Evolutionary conservation across 257 asterid species (phyloP).

Genomic region (Solanum lignicaule): DNA sequence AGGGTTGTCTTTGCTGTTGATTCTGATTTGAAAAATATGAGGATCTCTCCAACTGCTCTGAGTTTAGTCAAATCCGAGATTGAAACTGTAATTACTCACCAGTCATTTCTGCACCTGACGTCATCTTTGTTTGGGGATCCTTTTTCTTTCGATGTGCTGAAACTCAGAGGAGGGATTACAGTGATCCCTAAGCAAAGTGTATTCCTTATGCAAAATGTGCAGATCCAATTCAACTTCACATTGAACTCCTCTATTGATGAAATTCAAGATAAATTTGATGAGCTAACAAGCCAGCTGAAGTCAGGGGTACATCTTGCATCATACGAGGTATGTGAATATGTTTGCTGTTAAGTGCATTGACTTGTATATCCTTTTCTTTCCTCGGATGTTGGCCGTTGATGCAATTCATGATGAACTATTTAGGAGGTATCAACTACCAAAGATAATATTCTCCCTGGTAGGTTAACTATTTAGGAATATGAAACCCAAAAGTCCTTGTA

Average conservation of each 20-base stretch:
- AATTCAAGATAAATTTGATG: constrained; percentile 50
- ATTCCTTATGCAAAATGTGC: constrained; percentile 60
- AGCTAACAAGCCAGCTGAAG: constrained; percentile 57
- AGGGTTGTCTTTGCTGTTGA: constrained; percentile 66
- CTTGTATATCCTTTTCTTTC: not conserved
- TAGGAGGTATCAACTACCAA: not conserved
- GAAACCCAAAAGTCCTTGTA: not conserved
- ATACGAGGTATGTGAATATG: constrained; percentile 52
- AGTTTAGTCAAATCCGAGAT: constrained; percentile 40
- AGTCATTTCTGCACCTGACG: constrained; percentile 40
- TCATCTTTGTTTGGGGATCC: constrained; percentile 74
- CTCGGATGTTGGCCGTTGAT: not conserved
- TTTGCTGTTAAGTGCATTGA: not conserved
- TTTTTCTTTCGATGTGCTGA: constrained; percentile 63
- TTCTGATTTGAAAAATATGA: constrained; percentile 21
- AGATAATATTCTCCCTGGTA: not conserved
- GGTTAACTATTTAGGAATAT: not conserved
- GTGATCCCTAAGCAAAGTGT: constrained; percentile 81
- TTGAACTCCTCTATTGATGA: constrained; percentile 79
- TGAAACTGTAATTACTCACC: constrained; percentile 27
- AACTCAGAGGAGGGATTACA: constrained; percentile 81
- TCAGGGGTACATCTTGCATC: constrained; percentile 65
- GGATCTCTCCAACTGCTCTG: constrained; percentile 26
- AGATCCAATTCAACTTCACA: constrained; percentile 83
- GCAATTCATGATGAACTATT: not conserved